Evolutionary conservation across 1,139 yeast species (phyloP).

Genomic region (Candida freyschussii): DNA sequence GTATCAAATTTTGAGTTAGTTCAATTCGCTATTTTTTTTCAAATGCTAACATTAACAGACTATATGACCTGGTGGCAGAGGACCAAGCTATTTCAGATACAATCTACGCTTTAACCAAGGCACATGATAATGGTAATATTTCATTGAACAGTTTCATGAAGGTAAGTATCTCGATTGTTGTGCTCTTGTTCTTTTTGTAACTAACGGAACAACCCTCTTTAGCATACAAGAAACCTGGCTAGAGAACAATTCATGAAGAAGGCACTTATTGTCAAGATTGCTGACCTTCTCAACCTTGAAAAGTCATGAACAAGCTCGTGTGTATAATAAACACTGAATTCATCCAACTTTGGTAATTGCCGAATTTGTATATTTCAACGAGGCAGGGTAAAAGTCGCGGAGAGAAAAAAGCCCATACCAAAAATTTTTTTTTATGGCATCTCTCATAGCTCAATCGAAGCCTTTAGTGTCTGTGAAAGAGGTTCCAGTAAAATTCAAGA

Average conservation of each 20-base stretch:
- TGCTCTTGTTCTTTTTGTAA: too few relatives aligned
- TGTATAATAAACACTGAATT: background rate
- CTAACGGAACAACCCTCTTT: conserved; percentile 13
- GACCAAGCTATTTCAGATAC: conserved; percentile 71
- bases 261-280: conserved; percentile 36
- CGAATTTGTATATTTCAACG: conserved; percentile 1
- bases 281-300: conserved; percentile 16
- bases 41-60: conserved; percentile 13
- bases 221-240: conserved; percentile 58
- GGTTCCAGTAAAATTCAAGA: too few relatives aligned
- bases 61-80: conserved; percentile 63
- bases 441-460: background rate
- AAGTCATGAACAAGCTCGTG: too few relatives aligned
- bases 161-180: conserved; percentile 4
- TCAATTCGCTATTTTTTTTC: background rate
- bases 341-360: conserved; percentile 1
- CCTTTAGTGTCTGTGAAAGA: too few relatives aligned
- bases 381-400: background rate
- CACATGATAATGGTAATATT: conserved; percentile 44
- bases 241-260: conserved; percentile 64
- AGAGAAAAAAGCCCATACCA: background rate
- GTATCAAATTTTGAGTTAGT: conserved; percentile 1
- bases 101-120: conserved; percentile 52
- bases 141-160: conserved; percentile 49
- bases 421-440: too few relatives aligned